Evolutionary conservation across 176 grass and related monocot species (phyloP).

Genomic region (Triticum timopheevii): DNA sequence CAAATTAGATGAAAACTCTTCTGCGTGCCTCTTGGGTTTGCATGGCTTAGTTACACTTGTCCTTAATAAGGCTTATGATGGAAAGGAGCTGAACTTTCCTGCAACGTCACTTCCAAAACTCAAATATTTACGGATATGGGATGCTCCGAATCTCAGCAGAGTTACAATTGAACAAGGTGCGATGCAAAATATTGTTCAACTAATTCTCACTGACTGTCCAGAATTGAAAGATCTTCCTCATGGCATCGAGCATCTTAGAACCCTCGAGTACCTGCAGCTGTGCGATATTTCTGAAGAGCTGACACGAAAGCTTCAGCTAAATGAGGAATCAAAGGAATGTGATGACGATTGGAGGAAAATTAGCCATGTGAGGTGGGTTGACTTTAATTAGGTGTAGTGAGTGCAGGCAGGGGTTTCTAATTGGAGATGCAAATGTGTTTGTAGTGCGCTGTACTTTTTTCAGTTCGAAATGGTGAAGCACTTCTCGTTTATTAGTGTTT

Average conservation of each 20-base stretch:
- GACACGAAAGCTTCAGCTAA: neutral
- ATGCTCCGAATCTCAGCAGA: constrained; percentile 14
- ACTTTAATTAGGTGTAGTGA: neutral
- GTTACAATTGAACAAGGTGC: constrained; percentile 31
- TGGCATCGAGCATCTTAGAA: neutral
- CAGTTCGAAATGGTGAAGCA: too few relatives aligned
- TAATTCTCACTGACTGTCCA: neutral
- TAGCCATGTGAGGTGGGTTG: neutral
- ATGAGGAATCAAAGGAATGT: neutral
- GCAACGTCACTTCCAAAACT: neutral
- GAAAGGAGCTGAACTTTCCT: neutral
- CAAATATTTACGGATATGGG: neutral
- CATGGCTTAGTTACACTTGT: neutral
- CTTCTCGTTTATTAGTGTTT: too few relatives aligned
- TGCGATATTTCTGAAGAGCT: neutral
- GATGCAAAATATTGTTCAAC: neutral
- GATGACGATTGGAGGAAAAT: neutral
- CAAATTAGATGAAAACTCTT: neutral
- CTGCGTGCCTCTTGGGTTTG: neutral
- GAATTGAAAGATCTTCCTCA: neutral
- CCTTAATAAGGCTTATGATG: neutral
- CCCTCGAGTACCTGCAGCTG: neutral
- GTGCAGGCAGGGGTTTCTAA: neutral
- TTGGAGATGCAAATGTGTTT: too few relatives aligned
- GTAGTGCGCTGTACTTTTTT: too few relatives aligned